Conservation (phyloP, 2,329 filamentous ascomycete species). For the Botrytis pseudocinerea region DNA sequence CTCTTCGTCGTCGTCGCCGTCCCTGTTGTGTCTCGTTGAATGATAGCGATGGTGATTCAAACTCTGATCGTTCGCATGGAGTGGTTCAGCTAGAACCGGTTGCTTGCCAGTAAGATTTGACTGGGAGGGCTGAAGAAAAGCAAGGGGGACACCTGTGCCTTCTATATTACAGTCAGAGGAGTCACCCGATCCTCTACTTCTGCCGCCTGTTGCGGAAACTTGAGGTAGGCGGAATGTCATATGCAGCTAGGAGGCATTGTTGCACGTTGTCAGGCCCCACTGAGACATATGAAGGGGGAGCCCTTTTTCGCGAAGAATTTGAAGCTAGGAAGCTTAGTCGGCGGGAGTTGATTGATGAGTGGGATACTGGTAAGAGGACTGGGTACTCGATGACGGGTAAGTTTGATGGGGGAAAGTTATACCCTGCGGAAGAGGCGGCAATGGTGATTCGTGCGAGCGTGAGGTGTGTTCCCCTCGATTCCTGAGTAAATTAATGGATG, state of each 20-base stretch:
- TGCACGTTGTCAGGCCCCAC: slow-evolving; percentile 22
- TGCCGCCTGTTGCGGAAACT: slow-evolving; percentile 23
- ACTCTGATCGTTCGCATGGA: background rate
- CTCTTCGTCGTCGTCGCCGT: slow-evolving; percentile 27
- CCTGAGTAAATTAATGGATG: background rate
- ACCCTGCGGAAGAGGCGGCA: background rate
- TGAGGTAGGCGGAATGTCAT: slow-evolving; percentile 21
- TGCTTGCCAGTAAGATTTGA: slow-evolving; percentile 3
- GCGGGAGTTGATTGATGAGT: background rate
- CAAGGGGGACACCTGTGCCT: slow-evolving; percentile 16
- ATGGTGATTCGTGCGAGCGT: background rate
- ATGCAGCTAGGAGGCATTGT: slow-evolving; percentile 22
- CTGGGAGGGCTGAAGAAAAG: background rate
- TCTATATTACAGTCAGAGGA: slow-evolving; percentile 20
- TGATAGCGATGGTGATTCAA: background rate
- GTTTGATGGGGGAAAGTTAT: background rate
- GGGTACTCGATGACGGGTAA: background rate
- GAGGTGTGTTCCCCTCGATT: background rate
- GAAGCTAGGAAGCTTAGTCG: slow-evolving; percentile 6
- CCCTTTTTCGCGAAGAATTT: background rate
- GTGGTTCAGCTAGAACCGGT: background rate
- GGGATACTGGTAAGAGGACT: background rate
- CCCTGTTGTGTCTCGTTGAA: slow-evolving; percentile 21
- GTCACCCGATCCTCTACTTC: slow-evolving; percentile 19
- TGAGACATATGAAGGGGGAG: slow-evolving; percentile 6